phyloP scores from a whole-genome alignment of 106 monocot species.

The Acorus calamus region DNA sequence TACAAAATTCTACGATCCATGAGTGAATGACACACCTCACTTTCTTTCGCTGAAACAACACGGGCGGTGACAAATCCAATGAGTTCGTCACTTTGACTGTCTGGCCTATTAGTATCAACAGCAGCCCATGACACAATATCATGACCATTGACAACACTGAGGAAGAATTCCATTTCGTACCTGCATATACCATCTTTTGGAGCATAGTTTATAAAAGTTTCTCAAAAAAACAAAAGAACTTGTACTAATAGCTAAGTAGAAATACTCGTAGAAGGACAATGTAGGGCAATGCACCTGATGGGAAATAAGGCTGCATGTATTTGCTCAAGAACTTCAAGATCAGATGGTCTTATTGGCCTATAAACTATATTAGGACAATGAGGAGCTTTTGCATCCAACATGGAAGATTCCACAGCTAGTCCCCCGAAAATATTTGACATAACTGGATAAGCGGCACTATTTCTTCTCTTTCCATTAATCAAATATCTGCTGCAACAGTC shows the following conservation, averaged over 20 bases:
- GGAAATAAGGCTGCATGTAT: conserved; percentile 92
- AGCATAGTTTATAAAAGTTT: no score
- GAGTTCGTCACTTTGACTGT: conserved; percentile 46
- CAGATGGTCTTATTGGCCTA: conserved; percentile 76
- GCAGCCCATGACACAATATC: conserved; percentile 97
- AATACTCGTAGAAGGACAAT: not conserved
- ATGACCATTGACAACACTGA: conserved; percentile 71
- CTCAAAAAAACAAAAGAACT: not conserved
- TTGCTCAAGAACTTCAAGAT: conserved; percentile 68
- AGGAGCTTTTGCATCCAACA: conserved; percentile 46
- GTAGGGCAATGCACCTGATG: conserved; percentile 46
- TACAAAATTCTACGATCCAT: conserved; percentile 5
- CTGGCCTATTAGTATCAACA: conserved; percentile 48
- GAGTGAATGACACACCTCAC: conserved; percentile 46
- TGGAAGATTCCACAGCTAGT: conserved; percentile 24
- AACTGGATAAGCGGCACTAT: conserved; percentile 10
- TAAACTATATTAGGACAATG: conserved; percentile 59
- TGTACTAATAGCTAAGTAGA: not conserved
- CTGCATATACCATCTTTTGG: conserved; percentile 14
- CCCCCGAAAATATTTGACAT: conserved; percentile 5
- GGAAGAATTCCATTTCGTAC: conserved; percentile 94
- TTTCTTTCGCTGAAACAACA: conserved; percentile 64
- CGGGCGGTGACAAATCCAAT: conserved; percentile 94
- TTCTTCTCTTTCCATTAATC: conserved; percentile 30
- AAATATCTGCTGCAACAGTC: conserved; percentile 6